Percentiles rank a stretch among this genome's conserved stretches.
These are phyloP conservation scores for Aspergillus aculeatus DNA, from an alignment of 2,329 filamentous ascomycete species.

Conservation along the genomic window DNA sequence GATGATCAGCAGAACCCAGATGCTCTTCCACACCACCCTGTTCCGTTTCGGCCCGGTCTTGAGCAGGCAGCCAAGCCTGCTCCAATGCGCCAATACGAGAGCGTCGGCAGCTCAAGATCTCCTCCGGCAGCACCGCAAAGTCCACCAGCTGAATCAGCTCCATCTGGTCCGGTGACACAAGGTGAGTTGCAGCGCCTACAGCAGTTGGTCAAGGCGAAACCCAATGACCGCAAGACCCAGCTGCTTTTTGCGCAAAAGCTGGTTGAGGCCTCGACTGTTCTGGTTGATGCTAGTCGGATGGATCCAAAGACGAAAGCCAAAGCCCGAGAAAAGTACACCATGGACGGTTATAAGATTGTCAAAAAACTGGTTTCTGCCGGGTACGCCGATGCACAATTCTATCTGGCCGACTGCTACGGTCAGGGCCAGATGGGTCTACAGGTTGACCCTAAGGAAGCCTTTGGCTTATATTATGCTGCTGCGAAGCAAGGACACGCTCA, in stretches of 20 bases:
- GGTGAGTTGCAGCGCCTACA: slow-evolving; percentile 76
- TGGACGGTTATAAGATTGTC: slow-evolving; percentile 84
- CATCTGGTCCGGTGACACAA: slow-evolving; percentile 63
- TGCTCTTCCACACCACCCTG: slow-evolving; percentile 56
- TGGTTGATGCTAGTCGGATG: slow-evolving; percentile 71
- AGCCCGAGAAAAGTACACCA: slow-evolving; percentile 75
- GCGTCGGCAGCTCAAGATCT: slow-evolving; percentile 25
- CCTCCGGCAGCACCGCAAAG: slow-evolving; percentile 35
- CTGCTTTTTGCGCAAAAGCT: slow-evolving; percentile 77
- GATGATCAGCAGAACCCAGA: slow-evolving; percentile 50
- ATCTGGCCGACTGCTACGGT: slow-evolving; percentile 84
- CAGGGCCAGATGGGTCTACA: slow-evolving; percentile 76
- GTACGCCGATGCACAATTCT: slow-evolving; percentile 88
- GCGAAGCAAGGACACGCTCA: slow-evolving; percentile 84
- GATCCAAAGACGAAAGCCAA: slow-evolving; percentile 64
- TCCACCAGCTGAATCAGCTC: slow-evolving; percentile 15
- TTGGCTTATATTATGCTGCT: slow-evolving; percentile 87
- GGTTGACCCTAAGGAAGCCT: slow-evolving; percentile 86
- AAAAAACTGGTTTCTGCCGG: slow-evolving; percentile 78
- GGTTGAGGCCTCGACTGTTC: slow-evolving; percentile 76
- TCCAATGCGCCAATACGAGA: slow-evolving; percentile 55
- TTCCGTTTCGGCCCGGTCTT: slow-evolving; percentile 54
- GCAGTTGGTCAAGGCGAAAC: slow-evolving; percentile 66
- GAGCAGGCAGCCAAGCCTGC: slow-evolving; percentile 47
- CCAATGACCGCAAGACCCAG: slow-evolving; percentile 69